phyloP scores from a whole-genome alignment of 129 eudicot genomes.

The Calendula officinalis region DNA sequence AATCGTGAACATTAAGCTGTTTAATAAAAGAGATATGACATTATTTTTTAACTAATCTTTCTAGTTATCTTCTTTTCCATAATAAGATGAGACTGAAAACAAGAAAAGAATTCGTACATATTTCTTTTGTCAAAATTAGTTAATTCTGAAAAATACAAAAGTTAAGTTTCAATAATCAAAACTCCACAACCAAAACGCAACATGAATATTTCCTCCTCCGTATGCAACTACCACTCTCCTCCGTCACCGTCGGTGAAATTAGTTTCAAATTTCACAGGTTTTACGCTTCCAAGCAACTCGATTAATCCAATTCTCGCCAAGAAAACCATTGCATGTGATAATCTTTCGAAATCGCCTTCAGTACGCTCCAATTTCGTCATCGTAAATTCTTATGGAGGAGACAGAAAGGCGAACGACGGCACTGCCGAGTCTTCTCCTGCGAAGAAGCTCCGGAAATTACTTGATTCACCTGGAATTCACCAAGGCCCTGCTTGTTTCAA shows the following conservation, averaged over 20 bases:
- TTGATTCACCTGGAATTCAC: conserved; percentile 80
- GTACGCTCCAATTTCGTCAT: conserved; percentile 7
- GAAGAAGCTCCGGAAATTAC: conserved; percentile 55
- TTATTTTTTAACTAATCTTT: no score
- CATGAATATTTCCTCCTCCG: conserved; percentile 25
- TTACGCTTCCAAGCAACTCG: conserved; percentile 3
- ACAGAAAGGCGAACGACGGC: conserved; percentile 23
- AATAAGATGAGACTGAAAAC: no score
- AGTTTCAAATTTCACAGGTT: conserved; percentile 5
- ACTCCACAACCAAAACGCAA: no score
- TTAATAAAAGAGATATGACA: no score
- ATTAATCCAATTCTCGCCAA: neutral
- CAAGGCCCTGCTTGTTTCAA: conserved; percentile 95
- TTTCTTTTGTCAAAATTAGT: no score
- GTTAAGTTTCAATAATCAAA: no score
- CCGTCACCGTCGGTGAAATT: conserved; percentile 27
- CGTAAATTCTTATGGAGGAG: conserved; percentile 26
- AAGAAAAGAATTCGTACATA: no score
- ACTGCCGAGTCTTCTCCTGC: conserved; percentile 35
- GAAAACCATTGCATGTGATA: neutral
- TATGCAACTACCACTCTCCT: conserved; percentile 19
- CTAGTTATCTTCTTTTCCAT: no score
- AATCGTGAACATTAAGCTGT: no score
- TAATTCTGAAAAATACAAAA: no score
- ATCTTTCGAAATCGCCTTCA: conserved; percentile 15